These are phyloP conservation scores for Nannochloris sp. DNA, from an alignment of 139 green algal genomes.

Conservation along the genomic window DNA sequence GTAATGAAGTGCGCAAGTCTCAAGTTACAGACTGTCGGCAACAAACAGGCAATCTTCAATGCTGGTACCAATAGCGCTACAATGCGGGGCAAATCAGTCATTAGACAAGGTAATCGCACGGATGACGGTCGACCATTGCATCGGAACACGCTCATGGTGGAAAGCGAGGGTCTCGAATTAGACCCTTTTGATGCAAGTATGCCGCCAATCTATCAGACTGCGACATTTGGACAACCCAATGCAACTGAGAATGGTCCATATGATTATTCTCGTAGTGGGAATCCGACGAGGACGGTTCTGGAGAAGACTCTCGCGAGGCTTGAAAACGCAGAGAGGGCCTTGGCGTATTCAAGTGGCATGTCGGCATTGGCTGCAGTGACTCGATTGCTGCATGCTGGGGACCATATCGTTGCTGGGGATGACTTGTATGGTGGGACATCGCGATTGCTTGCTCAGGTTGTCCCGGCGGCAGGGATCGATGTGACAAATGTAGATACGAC, in stretches of 20 bases:
- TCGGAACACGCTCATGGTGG: slow-evolving; percentile 38
- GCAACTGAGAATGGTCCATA: slow-evolving; percentile 77
- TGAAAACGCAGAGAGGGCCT: slow-evolving; percentile 72
- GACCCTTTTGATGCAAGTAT: slow-evolving; percentile 76
- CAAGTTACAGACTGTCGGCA: no score
- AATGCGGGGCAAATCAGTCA: not conserved
- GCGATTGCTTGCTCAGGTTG: slow-evolving; percentile 64
- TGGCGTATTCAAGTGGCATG: slow-evolving; percentile 95
- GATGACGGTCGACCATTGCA: not conserved
- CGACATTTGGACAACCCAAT: slow-evolving; percentile 69
- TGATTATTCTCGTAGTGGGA: slow-evolving; percentile 95
- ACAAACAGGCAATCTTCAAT: no score
- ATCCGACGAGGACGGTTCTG: slow-evolving; percentile 78
- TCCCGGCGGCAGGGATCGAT: slow-evolving; percentile 46
- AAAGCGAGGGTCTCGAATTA: slow-evolving; percentile 12
- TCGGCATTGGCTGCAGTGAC: slow-evolving; percentile 62
- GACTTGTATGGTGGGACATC: slow-evolving; percentile 96
- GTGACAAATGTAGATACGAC: slow-evolving; percentile 92
- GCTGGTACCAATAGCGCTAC: not conserved
- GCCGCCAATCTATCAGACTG: slow-evolving; percentile 93
- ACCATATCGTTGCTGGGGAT: slow-evolving; percentile 83
- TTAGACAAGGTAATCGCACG: not conserved
- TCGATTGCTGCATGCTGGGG: slow-evolving; percentile 38
- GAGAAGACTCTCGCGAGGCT: slow-evolving; percentile 73
- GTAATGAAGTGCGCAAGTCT: no score